Evolutionary conservation across 2,329 filamentous ascomycete genomes (phyloP), one percentile per base, ranked within the genome.

Genomic region (Calonectria henricotiae): DNA sequence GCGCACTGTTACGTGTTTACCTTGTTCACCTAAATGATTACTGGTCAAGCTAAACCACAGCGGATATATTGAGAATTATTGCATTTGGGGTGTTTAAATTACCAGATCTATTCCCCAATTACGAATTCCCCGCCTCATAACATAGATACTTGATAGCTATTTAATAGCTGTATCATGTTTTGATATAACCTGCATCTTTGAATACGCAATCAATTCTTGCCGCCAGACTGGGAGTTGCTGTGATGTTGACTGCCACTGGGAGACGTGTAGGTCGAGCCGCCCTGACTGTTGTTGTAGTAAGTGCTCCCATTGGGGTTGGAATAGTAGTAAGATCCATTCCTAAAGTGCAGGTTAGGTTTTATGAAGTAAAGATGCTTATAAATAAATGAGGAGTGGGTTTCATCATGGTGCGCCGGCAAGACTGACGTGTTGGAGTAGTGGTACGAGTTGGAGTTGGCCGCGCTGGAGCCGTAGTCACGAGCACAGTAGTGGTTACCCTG

Each of bases 291-390:
- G 81, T 92, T 92, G 85, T 93, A 83, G 83, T 94, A 94, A 44
- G 89, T 91, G 77, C 89, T 92, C 15, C 90, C 90, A 72, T 92
- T 87, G 54, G 90, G 82, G 82, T 93, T 94, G 79, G 87, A 89
- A 83, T 93, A 94, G 84, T 94, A 93, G 85, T 94, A 94, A 1
- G 90, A 92, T 43, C 91, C 90, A 75, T 93, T 78, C 25, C 87
- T 89, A 62, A 55, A 39, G 30, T 32, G 25, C 9, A 15, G 15
- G n/a, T 8, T 60, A 23, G 23, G 35, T 6, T 5, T 35, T 5
- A 7, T 30, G 12, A 49, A 8, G 3, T 7, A 6, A 6, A 62
- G 15, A 23, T 15, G 30, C 5, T 3, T 11, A 5, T 3, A 37
- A 37, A 37, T 37, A 37, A 5, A 23, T 17, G 3, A 46, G 6